Evolutionary conservation across 1,284 basidiomycete genomes (phyloP), one percentile per base, ranked within the genome.

Genomic region (Pseudozyma pruni): DNA sequence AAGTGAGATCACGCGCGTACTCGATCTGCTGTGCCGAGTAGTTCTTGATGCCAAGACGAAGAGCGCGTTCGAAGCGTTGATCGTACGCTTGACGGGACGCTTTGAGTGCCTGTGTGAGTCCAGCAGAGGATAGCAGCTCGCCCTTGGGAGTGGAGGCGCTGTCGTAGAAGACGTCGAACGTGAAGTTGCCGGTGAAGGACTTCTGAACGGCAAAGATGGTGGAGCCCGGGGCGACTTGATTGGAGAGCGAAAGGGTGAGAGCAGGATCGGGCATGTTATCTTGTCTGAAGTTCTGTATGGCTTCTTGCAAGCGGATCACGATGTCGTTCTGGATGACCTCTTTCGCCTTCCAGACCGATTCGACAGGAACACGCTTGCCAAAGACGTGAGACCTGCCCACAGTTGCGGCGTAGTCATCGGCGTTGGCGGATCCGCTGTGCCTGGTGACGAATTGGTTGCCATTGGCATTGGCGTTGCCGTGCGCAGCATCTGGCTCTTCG

Each of bases 141-240:
- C 72, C 88, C 85, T 66, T 87, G 86, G 45, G 87, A 83, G 79
- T 88, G 87, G 38, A 83, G 13, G 74, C 87, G 59, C 90, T 90
- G 75, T 94, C 91, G 77, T 89, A 94, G 81, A 90, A 90, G 19
- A 94, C 86, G 73, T 95, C 93, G 75, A 93, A 91, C 67, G 90
- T 87, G 83, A 94, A 95, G 48, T 88, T 86, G 7, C 91, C 91
- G 14, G 91, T 88, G 75, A 83, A 93, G 14, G 86, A 86, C 80
- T 93, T 93, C 83, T 97, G 94, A 29, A 94, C 86, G 5, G 90
- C 92, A 79, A 87, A 92, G 25, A 95, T 85, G 76, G 92, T 95
- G 83, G 90, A 90, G 22, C 86, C 87, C 14, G 87, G 86, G 44
- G 89, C 87, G 8, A 89, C 84, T 46, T 91, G 89, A 76, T 96